A percentile compares a stretch with the other conserved stretches of the same genome.
Evolutionary conservation across 1,139 yeast genomes (phyloP).

Genomic region (Saccharomyces hybrid): DNA sequence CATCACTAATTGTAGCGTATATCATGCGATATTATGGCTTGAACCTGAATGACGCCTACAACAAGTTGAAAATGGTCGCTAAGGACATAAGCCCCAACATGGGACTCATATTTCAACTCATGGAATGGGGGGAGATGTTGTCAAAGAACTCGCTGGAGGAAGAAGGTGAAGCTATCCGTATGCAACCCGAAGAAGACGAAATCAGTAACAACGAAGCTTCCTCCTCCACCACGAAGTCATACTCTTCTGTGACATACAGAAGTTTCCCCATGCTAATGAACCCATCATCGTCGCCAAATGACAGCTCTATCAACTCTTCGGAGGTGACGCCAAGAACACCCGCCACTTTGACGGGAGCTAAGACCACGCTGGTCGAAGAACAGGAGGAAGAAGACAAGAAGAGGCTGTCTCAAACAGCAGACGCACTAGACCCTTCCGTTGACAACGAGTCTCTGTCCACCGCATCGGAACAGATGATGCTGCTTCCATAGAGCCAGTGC

Average conservation of each 20-base stretch:
- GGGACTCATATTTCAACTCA: constrained; percentile 77
- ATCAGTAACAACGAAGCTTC: neutral
- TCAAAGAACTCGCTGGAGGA: neutral
- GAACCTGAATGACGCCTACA: constrained; percentile 74
- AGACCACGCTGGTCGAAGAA: neutral
- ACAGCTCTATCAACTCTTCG: neutral
- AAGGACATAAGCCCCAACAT: constrained; percentile 83
- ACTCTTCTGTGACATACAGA: neutral
- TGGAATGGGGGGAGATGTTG: constrained; percentile 55
- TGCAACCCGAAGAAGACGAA: neutral
- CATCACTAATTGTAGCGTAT: constrained; percentile 79
- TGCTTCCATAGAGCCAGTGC: neutral
- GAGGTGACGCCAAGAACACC: neutral
- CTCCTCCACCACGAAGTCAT: neutral
- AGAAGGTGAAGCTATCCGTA: neutral
- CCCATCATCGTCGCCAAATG: neutral
- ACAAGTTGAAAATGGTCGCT: constrained; percentile 52
- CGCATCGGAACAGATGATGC: neutral
- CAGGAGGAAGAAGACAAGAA: neutral
- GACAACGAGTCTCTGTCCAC: neutral
- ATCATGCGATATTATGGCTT: constrained; percentile 57
- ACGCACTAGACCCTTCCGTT: neutral
- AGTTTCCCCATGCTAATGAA: neutral
- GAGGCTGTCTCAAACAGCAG: neutral
- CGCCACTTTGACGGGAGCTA: neutral